Evolutionary conservation across 495 filamentous ascomycete genomes (phyloP).

Genomic region (Durotheca rogersii): DNA sequence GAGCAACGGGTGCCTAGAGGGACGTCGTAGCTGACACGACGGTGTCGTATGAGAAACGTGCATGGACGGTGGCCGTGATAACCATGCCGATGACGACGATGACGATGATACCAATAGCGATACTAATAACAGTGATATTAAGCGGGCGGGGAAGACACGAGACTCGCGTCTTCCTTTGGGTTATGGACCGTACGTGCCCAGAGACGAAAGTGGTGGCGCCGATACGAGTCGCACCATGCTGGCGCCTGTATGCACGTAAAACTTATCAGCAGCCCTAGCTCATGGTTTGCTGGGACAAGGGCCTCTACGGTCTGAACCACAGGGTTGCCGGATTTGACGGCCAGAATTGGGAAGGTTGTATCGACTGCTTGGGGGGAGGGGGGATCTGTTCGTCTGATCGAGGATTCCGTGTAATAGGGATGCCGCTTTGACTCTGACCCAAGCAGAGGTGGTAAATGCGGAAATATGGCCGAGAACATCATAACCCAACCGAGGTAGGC

Average conservation of each 20-base stretch:
- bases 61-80: background rate
- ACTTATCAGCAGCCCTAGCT: slow-evolving; percentile 12
- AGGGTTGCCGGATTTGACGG: background rate
- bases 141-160: too few species aligned
- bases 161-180: too few species aligned
- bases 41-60: background rate
- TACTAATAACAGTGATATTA: too few species aligned
- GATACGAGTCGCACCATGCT: slow-evolving; percentile 17
- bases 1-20: too few species aligned
- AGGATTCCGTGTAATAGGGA: slow-evolving; percentile 24
- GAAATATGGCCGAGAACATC: slow-evolving; percentile 30
- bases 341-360: slow-evolving; percentile 29
- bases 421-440: slow-evolving; percentile 17
- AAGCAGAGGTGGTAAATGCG: slow-evolving; percentile 19
- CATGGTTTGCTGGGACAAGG: slow-evolving; percentile 6
- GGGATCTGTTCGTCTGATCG: slow-evolving; percentile 23
- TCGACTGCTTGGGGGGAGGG: slow-evolving; percentile 22
- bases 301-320: background rate
- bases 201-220: slow-evolving; percentile 12
- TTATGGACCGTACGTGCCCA: too few species aligned
- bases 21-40: background rate
- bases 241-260: slow-evolving; percentile 29
- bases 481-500: slow-evolving; percentile 25
- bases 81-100: too few species aligned
- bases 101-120: too few species aligned